Conservation (phyloP, 495 filamentous ascomycete species). For the Polyplosphaeria fusca region DNA sequence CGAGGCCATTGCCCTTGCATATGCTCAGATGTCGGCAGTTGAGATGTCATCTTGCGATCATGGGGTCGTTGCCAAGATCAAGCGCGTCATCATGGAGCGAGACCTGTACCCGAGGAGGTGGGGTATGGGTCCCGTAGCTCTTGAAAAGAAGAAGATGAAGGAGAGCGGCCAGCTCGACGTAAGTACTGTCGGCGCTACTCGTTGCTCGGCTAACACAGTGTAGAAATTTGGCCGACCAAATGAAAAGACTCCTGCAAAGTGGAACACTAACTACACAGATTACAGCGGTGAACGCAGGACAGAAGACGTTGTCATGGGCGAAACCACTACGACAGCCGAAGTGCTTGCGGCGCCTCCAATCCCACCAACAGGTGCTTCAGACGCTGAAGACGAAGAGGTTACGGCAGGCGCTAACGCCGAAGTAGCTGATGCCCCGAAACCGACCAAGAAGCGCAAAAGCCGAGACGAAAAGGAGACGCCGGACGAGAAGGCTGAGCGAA, state of each 20-base stretch:
- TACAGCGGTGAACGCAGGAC: constrained; percentile 53
- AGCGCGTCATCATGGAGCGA: constrained; percentile 98
- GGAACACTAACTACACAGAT: constrained; percentile 87
- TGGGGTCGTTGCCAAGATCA: constrained; percentile 94
- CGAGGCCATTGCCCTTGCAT: constrained; percentile 92
- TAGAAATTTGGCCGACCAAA: constrained; percentile 87
- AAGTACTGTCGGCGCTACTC: constrained; percentile 36
- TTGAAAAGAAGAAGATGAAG: constrained; percentile 99
- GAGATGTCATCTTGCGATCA: constrained; percentile 91
- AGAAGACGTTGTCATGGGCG: constrained; percentile 40
- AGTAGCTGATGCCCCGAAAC: constrained; percentile 12
- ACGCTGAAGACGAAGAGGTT: constrained; percentile 10
- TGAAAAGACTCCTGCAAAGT: constrained; percentile 85
- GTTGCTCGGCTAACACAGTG: neutral
- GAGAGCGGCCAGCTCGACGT: constrained; percentile 92
- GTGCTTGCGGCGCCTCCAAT: constrained; percentile 41
- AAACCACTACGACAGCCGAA: constrained; percentile 45
- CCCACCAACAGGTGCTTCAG: constrained; percentile 25
- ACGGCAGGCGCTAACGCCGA: constrained; percentile 3
- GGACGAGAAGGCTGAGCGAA: constrained; percentile 42
- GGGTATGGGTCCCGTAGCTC: constrained; percentile 85
- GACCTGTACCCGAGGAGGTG: constrained; percentile 93
- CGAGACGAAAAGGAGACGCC: constrained; percentile 38
- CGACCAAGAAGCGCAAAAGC: constrained; percentile 39
- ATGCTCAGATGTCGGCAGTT: constrained; percentile 92